Percentiles rank a stretch among this genome's conserved stretches.
These are phyloP conservation scores for Sideroxylon spinosum DNA, from an alignment of 179 eudicot species.

Conservation along the genomic window DNA sequence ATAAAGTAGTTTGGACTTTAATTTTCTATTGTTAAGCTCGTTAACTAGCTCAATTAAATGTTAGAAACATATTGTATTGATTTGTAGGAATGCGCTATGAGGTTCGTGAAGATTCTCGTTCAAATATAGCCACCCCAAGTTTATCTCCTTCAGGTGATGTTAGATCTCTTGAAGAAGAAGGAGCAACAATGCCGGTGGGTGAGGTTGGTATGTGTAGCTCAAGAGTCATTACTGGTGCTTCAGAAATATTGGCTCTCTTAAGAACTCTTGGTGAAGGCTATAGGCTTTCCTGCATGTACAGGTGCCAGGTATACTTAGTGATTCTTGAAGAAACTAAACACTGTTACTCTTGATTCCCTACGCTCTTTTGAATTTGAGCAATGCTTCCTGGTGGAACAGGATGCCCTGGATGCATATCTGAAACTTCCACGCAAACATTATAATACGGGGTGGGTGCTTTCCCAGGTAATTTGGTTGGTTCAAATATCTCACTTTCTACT, in stretches of 20 bases:
- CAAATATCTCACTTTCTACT: not conserved
- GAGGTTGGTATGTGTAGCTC: slow-evolving; percentile 48
- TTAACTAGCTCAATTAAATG: slow-evolving; percentile 7
- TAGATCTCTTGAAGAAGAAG: slow-evolving; percentile 61
- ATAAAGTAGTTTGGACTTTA: not conserved
- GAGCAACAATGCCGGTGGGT: slow-evolving; percentile 31
- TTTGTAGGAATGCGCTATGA: slow-evolving; percentile 61
- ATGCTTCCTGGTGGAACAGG: slow-evolving; percentile 44
- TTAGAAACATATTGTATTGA: slow-evolving; percentile 6
- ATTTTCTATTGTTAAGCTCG: not conserved
- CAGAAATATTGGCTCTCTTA: slow-evolving; percentile 67
- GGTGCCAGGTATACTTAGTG: slow-evolving; percentile 62
- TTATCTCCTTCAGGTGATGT: slow-evolving; percentile 55
- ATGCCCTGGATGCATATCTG: slow-evolving; percentile 67
- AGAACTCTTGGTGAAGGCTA: slow-evolving; percentile 79
- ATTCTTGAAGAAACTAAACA: not conserved
- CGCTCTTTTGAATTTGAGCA: slow-evolving; percentile 8
- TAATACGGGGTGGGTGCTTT: slow-evolving; percentile 95
- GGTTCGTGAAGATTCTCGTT: slow-evolving; percentile 57
- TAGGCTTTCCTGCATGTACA: slow-evolving; percentile 81
- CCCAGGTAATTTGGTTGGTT: slow-evolving; percentile 53
- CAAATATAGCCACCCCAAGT: slow-evolving; percentile 37
- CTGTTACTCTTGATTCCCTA: not conserved
- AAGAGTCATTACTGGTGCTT: slow-evolving; percentile 52
- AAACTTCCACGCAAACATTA: slow-evolving; percentile 84